Base-by-base conservation (phyloP, 805 yeast genomes). In the Candida maesae region DNA sequence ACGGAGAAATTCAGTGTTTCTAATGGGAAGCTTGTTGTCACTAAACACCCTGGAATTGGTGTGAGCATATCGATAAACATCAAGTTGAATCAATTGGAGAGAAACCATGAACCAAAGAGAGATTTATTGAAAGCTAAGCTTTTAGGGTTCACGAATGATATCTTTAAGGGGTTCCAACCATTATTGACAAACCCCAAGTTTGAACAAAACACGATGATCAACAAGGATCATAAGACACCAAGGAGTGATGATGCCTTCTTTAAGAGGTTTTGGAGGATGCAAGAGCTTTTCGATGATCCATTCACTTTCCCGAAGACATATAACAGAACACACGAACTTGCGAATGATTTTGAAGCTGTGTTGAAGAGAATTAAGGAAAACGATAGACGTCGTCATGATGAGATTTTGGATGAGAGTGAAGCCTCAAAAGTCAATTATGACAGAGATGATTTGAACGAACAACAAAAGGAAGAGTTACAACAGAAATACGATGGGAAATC, bases 241-340 rank as follows among this genome's bases (percentile, higher is more conserved):
- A 33, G 9, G 17, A 33, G 18, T 16, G 24, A 13, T n/a, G 15
- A 11, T 6, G 4, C 23, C 15, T 13, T 14, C 6, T 50, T 42
- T 21, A 24, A 29, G 3, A 6, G 37, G 1, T 53, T 52, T 27
- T 55, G 60, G 58, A 28, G 38, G 7, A 15, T 51, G 2, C 60
- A 56, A 20, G 20, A 21, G 2, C 21, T 42, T 20, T 50, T 51
- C 25, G 42, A 37, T n/a, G 49, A 54, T 36, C 60, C 58, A 4
- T 16, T 38, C 14, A 20, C 29, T 6, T 36, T 17, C 11, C 11
- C 33, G 8, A 13, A 7, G 21, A 14, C 11, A 11, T 4, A 12
- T 24, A 9, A 12, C 9, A 5, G 9, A 8, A 5, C 15, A 8
- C 9, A 9, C 6, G n/a, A 16, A 4, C 13, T 35, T 21, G 6